phyloP scores from a whole-genome alignment of 2,329 filamentous ascomycete genomes.

The Exophiala sp. region DNA sequence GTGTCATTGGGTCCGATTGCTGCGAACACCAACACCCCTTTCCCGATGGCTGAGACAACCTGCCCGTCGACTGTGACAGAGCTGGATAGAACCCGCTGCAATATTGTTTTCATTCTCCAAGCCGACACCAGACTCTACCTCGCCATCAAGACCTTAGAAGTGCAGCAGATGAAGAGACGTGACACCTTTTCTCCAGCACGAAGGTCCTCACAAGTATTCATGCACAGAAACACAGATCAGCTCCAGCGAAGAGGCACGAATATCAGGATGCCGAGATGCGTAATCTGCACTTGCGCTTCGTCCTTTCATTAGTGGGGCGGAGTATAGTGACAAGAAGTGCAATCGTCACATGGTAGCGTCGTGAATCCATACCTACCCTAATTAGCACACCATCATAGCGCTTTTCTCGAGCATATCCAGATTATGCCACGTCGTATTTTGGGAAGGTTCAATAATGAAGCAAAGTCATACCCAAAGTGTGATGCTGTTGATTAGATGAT shows the following conservation, averaged over 20 bases:
- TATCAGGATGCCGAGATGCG: neutral
- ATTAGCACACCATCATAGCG: too few relatives aligned
- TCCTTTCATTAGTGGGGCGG: neutral
- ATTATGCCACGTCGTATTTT: too few relatives aligned
- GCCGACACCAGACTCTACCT: neutral
- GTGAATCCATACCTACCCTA: too few relatives aligned
- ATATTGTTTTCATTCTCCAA: conserved; percentile 57
- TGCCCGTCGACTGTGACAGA: conserved; percentile 92
- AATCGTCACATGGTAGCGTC: neutral
- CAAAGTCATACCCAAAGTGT: too few relatives aligned
- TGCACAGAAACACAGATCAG: too few relatives aligned
- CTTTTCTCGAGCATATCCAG: too few relatives aligned
- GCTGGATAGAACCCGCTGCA: conserved; percentile 89
- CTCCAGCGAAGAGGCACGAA: neutral
- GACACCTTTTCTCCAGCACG: neutral
- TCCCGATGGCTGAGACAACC: conserved; percentile 82
- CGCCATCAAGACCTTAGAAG: neutral
- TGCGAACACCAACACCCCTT: conserved; percentile 83
- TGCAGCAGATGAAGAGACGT: neutral
- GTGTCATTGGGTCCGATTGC: conserved; percentile 88
- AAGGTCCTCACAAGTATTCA: neutral
- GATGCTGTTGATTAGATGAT: too few relatives aligned
- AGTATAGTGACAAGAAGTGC: too few relatives aligned
- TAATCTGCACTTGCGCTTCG: neutral
- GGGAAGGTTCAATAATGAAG: too few relatives aligned